phyloP scores from a whole-genome alignment of 225 moss, liverwort and hornwort species.

The Physcomitrium patens region DNA sequence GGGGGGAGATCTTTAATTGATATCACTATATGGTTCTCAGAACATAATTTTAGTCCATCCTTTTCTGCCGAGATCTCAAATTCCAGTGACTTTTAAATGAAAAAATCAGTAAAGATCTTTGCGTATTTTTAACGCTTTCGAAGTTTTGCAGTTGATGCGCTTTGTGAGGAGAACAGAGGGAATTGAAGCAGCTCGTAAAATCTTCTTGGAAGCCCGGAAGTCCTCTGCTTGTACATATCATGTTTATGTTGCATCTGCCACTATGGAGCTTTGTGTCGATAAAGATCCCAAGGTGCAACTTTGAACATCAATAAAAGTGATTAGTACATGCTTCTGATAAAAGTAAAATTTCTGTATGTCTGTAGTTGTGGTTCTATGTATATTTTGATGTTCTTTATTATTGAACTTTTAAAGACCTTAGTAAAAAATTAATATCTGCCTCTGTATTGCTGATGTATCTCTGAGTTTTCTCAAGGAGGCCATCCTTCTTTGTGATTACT shows the following conservation, averaged over 20 bases:
- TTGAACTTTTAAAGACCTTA: neutral
- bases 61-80: neutral
- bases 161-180: constrained; percentile 92
- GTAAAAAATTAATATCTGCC: neutral
- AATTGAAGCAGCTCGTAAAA: constrained; percentile 92
- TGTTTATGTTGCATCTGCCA: constrained; percentile 97
- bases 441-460: neutral
- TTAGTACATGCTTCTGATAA: neutral
- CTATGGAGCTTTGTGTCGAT: constrained; percentile 97
- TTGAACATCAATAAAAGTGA: neutral
- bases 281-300: constrained; percentile 94
- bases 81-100: neutral
- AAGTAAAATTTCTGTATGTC: neutral
- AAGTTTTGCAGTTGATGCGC: constrained; percentile 67
- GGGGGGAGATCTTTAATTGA: neutral
- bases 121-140: neutral
- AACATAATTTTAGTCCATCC: neutral
- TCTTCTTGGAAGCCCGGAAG: constrained; percentile 96
- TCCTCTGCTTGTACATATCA: constrained; percentile 96
- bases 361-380: neutral
- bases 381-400: neutral
- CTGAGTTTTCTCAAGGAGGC: neutral
- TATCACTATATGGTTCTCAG: neutral
- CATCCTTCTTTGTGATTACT: neutral
- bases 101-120: neutral